Evolutionary conservation across 805 yeast species (phyloP), one percentile per base, ranked within the genome.

Genomic region (Yamadazyma paraphyllophila): DNA sequence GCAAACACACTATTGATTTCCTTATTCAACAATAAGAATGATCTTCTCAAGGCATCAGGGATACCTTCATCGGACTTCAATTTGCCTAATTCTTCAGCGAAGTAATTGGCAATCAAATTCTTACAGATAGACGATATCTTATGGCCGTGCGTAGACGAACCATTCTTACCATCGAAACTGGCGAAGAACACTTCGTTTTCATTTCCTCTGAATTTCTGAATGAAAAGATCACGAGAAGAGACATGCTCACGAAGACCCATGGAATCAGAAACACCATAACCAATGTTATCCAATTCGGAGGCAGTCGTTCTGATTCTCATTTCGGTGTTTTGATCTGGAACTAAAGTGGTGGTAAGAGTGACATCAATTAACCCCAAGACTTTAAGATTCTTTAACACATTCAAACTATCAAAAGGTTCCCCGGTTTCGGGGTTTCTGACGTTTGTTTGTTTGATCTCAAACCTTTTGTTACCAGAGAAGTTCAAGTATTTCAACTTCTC

Each of bases 351-450:
- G 1, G 96, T 89, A 50, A 92, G 76, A 0, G 99, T 94, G 17
- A 94, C 96, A 71, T 94, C 99, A 84, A 94, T 89, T 50, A 94
- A 73, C 0, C 98, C 97, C 41, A 94, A 69, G 9, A 87, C 79
- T 50, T 77, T 78, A 50, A 94, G 66, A 33, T 86, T 74, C 42
- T 85, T 82, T 59, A 94, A 69, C 1, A 74, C 78, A 33, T 75
- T 58, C 43, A 80, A 76, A 49, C 82, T 80, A 48, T 90, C 91
- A 57, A 91, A 78, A 48, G 84, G 87, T 49, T 82, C 82, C 26
- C 74, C 74, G 31, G 73, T 67, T 25, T 76, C 82, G 9, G 82
- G 86, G 44, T 78, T 71, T 41, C 71, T 69, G 41, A 77, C 76
- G 47, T 77, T 76, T 42, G 77, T 69, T 35, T 83, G 86, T 58